These are phyloP conservation scores for Russula olivacea DNA, from an alignment of 768 basidiomycete species.

Conservation along the genomic window DNA sequence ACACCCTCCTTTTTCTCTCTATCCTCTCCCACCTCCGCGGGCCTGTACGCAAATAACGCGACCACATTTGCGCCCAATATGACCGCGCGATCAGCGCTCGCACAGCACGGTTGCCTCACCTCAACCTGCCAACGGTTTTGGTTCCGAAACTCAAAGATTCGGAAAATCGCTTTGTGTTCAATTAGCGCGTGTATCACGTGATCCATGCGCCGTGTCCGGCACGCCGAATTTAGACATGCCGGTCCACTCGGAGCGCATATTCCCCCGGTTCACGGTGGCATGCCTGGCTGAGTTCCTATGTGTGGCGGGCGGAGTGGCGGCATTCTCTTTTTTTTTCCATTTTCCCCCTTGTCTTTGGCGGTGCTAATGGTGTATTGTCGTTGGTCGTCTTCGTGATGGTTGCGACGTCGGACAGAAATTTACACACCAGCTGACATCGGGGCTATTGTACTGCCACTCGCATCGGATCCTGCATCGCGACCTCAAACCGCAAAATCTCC, in stretches of 20 bases:
- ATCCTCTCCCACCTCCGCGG: background rate
- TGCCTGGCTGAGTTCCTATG: background rate
- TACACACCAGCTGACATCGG: conserved; percentile 86
- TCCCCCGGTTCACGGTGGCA: background rate
- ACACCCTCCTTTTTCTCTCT: background rate
- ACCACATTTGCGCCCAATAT: conserved; percentile 10
- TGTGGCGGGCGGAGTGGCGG: background rate
- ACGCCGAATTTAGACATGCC: background rate
- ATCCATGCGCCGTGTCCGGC: background rate
- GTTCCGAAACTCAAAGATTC: conserved; percentile 28
- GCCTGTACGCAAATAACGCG: conserved; percentile 27
- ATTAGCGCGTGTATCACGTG: conserved; percentile 15
- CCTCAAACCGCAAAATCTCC: conserved; percentile 50
- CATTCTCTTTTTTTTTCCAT: background rate
- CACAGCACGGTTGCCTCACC: conserved; percentile 3
- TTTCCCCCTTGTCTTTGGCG: background rate
- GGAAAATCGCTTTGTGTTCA: background rate
- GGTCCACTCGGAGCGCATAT: background rate
- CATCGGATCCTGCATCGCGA: conserved; percentile 54
- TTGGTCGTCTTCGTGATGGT: background rate
- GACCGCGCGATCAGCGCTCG: conserved; percentile 29
- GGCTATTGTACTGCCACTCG: conserved; percentile 63
- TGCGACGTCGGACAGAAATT: conserved; percentile 65
- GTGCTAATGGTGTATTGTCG: conserved; percentile 2
- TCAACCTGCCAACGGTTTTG: conserved; percentile 7